Base-by-base conservation (phyloP, 495 filamentous ascomycete species). In the Neurospora sp. region DNA sequence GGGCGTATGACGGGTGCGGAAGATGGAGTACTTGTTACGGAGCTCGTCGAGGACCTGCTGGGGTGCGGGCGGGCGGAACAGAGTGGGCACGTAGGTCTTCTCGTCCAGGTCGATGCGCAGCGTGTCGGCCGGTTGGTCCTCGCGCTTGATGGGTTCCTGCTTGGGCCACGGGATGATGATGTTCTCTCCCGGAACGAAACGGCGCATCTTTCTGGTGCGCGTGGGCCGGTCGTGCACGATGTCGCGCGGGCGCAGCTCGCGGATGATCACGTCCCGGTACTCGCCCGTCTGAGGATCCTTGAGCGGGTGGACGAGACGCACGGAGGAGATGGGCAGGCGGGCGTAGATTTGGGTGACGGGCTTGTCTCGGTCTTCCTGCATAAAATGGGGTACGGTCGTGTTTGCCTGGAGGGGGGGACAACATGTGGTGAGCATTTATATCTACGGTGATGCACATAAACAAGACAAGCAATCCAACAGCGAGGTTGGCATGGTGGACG, bases 301-400 rank as follows among this genome's bases (percentile, higher is more conserved):
- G 72, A 96, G 83, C 10, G 92, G 89, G 79, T 91, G 87, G 35
- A 98, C 92, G n/a, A 96, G 91, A 46, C 92, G 91, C 73, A 98
- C 86, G 71, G 90, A 79, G 27, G 89, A 86, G 75, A 95, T 84
- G 72, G 92, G 84, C 20, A 97, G 78, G 10, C 87, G 85, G 69
- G 86, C 69, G 59, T 83, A 78, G 39, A 86, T 75, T 10, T 85
- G 69, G 20, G 44, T 85, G 82, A 89, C 82, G 18, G 83, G 83
- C 46, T 76, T 73, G 18, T 46, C 42, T 27, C 78, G 76, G 72
- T 88, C 82, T 35, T 83, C 72, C 14, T 77, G 71, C 72, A 90
- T 80, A 80, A 81, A 91, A 31, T 86, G 78, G 23, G 91, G 90
- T 44, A 91, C 79, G 48, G 79, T 76, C 71, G 89, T 77, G 75